Base-by-base conservation (phyloP, 805 yeast species). In the Metschnikowia borealis region DNA sequence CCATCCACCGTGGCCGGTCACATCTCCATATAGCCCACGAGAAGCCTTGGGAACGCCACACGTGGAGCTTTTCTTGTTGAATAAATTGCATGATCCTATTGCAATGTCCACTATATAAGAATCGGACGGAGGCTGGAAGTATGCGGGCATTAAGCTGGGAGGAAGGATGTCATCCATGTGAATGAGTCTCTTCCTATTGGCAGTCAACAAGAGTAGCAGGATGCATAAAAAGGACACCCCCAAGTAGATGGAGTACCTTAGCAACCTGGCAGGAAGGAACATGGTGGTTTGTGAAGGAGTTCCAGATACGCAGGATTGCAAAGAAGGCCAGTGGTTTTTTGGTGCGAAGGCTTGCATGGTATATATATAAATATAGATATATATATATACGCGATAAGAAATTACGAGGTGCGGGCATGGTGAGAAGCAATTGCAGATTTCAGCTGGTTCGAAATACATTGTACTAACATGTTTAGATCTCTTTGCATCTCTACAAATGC, bases 121-220 rank as follows among this genome's bases (percentile, higher is more conserved):
- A 31, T 71, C 75, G n/a, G 69, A 59, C 14, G 68, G 64, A 5
- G 77, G 77, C 54, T 74, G 75, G 59, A 74, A 71, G 55, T 65
- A 74, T 34, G 66, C 55, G 11, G 79, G 78, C 49, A 70, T 57
- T 42, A 56, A 46, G 10, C 47, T 46, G 4, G 53, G 37, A 18
- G 54, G 53, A 3, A 58, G 44, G 39, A 38, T 21, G 20, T 53
- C 54, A 34, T 54, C 56, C 29, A 56, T 61, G 54, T 45, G 68
- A 70, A 69, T 46, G 44, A 71, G 62, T 43, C 77, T 68, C 34
- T 64, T 63, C 45, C 71, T 57, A 53, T 78, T 78, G 3, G 78
- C 74, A 6, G 73, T 33, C 5, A 73, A 52, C 14, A 75, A 59
- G 38, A 70, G 52, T 1, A 62, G 26, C 21, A 53, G 48, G 1